These are phyloP conservation scores for Eucalyptus cloeziana DNA, from an alignment of 345 rosid species.

Conservation along the genomic window DNA sequence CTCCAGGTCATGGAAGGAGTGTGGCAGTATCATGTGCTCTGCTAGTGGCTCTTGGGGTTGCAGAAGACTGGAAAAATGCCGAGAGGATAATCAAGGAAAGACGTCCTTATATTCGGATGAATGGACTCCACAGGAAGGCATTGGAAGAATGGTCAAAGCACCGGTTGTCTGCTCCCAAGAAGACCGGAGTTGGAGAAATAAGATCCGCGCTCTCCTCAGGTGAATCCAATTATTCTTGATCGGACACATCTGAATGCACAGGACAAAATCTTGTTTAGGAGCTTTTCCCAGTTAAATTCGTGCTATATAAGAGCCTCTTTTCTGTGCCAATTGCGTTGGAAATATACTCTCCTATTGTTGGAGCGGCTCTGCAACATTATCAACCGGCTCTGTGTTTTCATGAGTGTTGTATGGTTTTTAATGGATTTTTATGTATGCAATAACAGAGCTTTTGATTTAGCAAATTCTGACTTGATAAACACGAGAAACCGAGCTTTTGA, in stretches of 20 bases:
- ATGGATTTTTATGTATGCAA: background rate
- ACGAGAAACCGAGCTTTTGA: background rate
- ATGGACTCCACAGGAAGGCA: conserved; percentile 31
- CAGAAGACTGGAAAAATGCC: conserved; percentile 58
- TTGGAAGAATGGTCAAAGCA: conserved; percentile 62
- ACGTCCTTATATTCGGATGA: conserved; percentile 46
- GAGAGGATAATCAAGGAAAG: conserved; percentile 35
- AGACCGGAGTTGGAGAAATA: background rate
- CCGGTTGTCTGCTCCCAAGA: conserved; percentile 19
- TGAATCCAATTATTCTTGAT: background rate
- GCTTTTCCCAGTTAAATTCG: background rate
- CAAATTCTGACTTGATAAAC: background rate
- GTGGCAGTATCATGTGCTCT: conserved; percentile 62
- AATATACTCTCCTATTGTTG: background rate
- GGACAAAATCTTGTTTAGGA: background rate
- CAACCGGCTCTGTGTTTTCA: background rate
- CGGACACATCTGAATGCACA: background rate
- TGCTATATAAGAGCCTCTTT: background rate
- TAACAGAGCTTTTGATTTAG: background rate
- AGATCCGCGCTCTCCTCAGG: background rate
- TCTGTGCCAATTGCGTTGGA: background rate
- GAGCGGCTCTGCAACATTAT: background rate
- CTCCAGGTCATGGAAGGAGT: conserved; percentile 76
- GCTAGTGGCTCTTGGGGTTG: conserved; percentile 44
- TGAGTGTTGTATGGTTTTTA: background rate